These are phyloP conservation scores for Sporothrix curviconia DNA, from an alignment of 2,329 filamentous ascomycete genomes.

Conservation along the genomic window DNA sequence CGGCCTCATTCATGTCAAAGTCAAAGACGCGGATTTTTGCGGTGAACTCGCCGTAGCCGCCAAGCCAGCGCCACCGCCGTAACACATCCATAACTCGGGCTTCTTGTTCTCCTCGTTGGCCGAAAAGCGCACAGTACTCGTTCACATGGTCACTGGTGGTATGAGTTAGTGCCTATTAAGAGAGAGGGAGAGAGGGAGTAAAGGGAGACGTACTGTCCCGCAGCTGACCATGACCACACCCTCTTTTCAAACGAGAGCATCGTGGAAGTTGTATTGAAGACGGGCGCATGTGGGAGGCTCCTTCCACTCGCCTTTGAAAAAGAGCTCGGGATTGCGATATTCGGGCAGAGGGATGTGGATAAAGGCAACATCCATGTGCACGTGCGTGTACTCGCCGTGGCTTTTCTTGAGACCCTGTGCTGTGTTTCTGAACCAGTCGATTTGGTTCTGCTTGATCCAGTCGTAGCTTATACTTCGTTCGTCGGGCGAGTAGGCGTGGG, in stretches of 20 bases:
- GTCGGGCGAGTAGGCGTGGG: constrained; percentile 85
- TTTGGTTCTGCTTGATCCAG: constrained; percentile 92
- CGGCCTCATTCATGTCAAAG: constrained; percentile 81
- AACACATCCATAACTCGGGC: constrained; percentile 95
- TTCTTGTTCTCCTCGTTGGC: constrained; percentile 39
- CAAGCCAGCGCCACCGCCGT: constrained; percentile 89
- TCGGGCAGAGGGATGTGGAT: constrained; percentile 96
- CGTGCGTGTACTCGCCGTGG: constrained; percentile 79
- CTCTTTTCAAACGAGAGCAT: constrained; percentile 80
- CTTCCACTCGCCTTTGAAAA: constrained; percentile 63
- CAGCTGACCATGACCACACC: constrained; percentile 82
- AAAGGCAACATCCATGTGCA: constrained; percentile 93
- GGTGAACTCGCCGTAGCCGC: constrained; percentile 78
- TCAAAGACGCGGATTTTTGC: constrained; percentile 85
- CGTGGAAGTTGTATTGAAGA: constrained; percentile 90
- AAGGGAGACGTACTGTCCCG: constrained; percentile 65
- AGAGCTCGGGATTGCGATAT: constrained; percentile 59
- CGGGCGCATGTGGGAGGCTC: constrained; percentile 83
- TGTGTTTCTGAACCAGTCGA: constrained; percentile 85
- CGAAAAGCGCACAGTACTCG: constrained; percentile 82
- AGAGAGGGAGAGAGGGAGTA: not conserved
- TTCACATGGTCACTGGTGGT: constrained; percentile 76
- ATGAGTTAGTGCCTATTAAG: not conserved
- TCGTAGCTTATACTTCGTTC: constrained; percentile 89
- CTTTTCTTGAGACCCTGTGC: constrained; percentile 66